phyloP scores from a whole-genome alignment of 352 stramenopile genomes.

The Pythium dissimile region DNA sequence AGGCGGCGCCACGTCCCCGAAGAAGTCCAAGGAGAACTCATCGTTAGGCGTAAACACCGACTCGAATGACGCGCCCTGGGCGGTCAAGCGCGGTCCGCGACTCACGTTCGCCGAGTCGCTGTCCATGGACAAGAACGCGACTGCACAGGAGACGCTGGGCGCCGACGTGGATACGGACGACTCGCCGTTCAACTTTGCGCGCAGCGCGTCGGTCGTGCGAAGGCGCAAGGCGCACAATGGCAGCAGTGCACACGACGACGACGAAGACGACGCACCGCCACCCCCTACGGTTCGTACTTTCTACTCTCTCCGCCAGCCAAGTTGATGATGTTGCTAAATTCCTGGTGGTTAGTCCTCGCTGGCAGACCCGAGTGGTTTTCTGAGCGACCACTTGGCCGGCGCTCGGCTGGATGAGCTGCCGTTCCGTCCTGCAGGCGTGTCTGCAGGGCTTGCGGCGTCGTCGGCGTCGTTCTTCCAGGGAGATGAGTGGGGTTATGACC shows the following conservation, averaged over 20 bases:
- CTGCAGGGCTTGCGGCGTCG: slow-evolving; percentile 9
- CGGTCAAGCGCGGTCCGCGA: slow-evolving; percentile 34
- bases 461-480: slow-evolving; percentile 51
- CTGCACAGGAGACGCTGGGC: slow-evolving; percentile 22
- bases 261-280: slow-evolving; percentile 51
- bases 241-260: slow-evolving; percentile 2
- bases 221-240: slow-evolving; percentile 46
- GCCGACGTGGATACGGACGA: slow-evolving; percentile 47
- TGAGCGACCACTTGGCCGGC: slow-evolving; percentile 24
- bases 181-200: slow-evolving; percentile 59
- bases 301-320: no score
- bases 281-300: slow-evolving; percentile 40
- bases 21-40: slow-evolving; percentile 51
- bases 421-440: slow-evolving; percentile 12
- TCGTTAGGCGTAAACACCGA: slow-evolving; percentile 24
- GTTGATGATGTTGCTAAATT: no score
- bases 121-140: slow-evolving; percentile 50
- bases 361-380: slow-evolving; percentile 36
- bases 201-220: slow-evolving; percentile 23
- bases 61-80: slow-evolving; percentile 16
- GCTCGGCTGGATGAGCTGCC: slow-evolving; percentile 11
- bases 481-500: slow-evolving; percentile 74
- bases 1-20: slow-evolving; percentile 42
- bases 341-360: slow-evolving; percentile 42
- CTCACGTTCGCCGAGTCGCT: slow-evolving; percentile 69